Evolutionary conservation across 2,329 filamentous ascomycete genomes (phyloP), one percentile per base, ranked within the genome.

Genomic region (Macrophomina pseudophaseolina): DNA sequence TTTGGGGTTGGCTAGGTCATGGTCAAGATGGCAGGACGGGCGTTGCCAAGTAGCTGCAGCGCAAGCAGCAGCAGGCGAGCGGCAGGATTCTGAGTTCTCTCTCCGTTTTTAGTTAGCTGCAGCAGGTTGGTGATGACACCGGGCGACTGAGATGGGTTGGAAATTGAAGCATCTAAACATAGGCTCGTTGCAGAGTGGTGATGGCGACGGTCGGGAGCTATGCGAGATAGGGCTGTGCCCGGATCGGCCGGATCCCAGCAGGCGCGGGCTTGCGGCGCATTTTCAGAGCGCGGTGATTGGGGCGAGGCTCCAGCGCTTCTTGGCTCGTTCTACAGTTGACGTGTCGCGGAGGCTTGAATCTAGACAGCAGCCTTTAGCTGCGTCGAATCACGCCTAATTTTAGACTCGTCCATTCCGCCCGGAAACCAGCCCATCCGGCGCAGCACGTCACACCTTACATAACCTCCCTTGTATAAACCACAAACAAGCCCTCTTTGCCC

Each of bases 311-410:
- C 51, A 53, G 56, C 30, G 30, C 33, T n/a, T 18, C 30, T 49
- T 49, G 46, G 46, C 46, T 49, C 18, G 46, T 16, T 18, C 46
- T 23, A 7, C 7, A 7, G 46, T 60, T 60, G 56, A 60, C 58
- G 58, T 23, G 58, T 62, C 42, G 8, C 38, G 6, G 58, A 44
- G 58, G 58, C 58, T 62, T 62, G 42, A 62, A 44, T 38, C 14
- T 4, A 11, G 28, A 33, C 16, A 5, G 42, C 14, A 23, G 2
- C 12, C 28, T 48, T 49, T 62, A 62, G 58, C 58, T 49, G 44
- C 42, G n/a, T 62, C 44, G 44, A 62, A 49, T 40, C n/a, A 11
- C 58, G 58, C 58, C 58, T 62, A 51, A 62, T 62, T 49, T 49
- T 62, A 51, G 58, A 44, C n/a, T 59, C 12, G 23, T 16, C 23